phyloP scores from a whole-genome alignment of 257 asterid species.

The Prunella vulgaris region DNA sequence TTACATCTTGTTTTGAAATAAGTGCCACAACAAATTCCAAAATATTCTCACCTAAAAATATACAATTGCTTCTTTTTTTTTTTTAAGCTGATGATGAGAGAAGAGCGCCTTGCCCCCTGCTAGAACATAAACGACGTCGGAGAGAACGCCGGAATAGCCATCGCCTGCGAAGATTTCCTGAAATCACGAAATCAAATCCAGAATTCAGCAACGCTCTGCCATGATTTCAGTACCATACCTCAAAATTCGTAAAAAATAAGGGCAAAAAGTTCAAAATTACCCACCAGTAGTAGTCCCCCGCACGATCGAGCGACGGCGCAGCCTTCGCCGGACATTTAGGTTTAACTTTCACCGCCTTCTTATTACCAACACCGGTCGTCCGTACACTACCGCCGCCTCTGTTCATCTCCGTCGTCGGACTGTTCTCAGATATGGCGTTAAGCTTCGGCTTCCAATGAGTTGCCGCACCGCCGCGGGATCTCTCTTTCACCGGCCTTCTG shows the following conservation, averaged over 20 bases:
- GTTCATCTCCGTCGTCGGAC: constrained; percentile 10
- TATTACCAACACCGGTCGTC: background rate
- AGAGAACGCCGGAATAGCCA: constrained; percentile 39
- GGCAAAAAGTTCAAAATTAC: background rate
- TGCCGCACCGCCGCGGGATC: constrained; percentile 7
- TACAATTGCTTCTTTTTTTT: background rate
- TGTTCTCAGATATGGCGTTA: constrained; percentile 39
- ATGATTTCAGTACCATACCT: background rate
- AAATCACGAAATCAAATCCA: constrained; percentile 8
- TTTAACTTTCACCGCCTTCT: constrained; percentile 16
- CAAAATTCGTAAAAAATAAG: no score
- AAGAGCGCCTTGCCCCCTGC: background rate
- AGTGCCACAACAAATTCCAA: background rate
- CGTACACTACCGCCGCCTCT: background rate
- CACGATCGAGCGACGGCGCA: constrained; percentile 6
- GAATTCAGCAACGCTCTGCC: background rate
- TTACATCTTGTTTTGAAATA: background rate
- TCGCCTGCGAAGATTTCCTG: constrained; percentile 30
- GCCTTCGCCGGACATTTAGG: constrained; percentile 23
- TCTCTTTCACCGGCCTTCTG: constrained; percentile 2
- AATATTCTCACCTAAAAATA: background rate
- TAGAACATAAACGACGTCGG: constrained; percentile 42
- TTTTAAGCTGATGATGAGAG: background rate
- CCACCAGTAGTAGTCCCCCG: constrained; percentile 28
- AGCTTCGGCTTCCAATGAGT: constrained; percentile 51